phyloP scores from a whole-genome alignment of 129 eudicot genomes.

The sunflower (Helianthus annuus) region DNA sequence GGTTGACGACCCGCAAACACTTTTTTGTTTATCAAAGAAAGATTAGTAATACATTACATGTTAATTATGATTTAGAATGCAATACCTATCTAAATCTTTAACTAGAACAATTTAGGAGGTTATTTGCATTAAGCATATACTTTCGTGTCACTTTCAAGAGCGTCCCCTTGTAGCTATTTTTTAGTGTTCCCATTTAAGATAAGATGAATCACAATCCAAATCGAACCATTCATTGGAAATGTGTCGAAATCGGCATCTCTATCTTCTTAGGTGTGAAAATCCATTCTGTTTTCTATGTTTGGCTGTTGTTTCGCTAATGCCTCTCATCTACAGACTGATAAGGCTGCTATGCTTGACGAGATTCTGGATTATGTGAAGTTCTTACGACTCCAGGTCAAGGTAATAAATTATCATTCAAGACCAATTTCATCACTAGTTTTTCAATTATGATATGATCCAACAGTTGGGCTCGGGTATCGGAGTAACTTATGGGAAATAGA shows the following conservation, averaged over 20 bases:
- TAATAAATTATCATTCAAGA: constrained; percentile 20
- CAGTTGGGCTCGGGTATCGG: not conserved
- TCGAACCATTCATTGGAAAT: not conserved
- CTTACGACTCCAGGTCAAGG: constrained; percentile 96
- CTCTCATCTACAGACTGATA: constrained; percentile 69
- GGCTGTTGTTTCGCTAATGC: constrained; percentile 15
- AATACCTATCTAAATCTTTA: not conserved
- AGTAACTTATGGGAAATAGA: not conserved
- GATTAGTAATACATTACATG: not conserved
- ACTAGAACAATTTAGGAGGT: no score
- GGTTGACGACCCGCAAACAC: not conserved
- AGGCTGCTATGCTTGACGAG: constrained; percentile 98
- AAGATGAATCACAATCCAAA: not conserved
- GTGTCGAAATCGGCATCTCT: not conserved
- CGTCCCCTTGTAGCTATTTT: not conserved
- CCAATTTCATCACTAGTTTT: not conserved
- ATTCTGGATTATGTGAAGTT: constrained; percentile 94
- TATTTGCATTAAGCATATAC: not conserved
- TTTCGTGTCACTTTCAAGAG: not conserved
- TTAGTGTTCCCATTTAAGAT: not conserved
- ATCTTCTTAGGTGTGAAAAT: not conserved
- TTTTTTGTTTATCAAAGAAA: not conserved
- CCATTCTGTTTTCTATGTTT: not conserved
- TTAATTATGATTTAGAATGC: not conserved
- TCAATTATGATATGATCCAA: not conserved